phyloP scores from a whole-genome alignment of 75 land plant genomes.

The Cupressus sempervirens region DNA sequence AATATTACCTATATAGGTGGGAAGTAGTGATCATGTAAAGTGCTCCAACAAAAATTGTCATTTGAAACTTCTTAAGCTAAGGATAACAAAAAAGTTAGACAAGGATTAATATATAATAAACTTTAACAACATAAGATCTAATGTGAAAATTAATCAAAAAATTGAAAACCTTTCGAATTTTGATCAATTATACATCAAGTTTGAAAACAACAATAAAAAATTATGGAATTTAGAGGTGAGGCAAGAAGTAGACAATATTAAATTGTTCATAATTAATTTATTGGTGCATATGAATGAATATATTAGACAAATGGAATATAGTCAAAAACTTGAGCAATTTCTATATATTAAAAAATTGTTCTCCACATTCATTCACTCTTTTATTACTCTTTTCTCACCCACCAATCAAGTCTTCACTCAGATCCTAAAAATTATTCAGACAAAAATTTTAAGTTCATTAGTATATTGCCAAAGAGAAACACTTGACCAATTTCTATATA shows the following conservation, averaged over 20 bases:
- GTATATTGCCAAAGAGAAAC: no score
- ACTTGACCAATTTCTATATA: no score
- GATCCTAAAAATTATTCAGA: not conserved
- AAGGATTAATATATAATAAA: not conserved
- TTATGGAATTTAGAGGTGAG: not conserved
- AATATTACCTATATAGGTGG: slow-evolving; percentile 98
- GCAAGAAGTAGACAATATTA: not conserved
- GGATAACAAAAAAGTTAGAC: not conserved
- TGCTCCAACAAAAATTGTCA: slow-evolving; percentile 53
- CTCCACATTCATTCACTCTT: not conserved
- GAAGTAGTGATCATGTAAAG: slow-evolving; percentile 87
- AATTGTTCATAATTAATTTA: no score
- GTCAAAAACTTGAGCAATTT: no score
- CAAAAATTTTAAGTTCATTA: no score
- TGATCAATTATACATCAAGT: not conserved
- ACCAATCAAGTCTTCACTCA: not conserved
- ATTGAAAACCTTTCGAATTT: not conserved
- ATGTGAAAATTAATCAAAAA: not conserved
- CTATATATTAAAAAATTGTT: no score
- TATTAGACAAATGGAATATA: no score
- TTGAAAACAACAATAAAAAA: not conserved
- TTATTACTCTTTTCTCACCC: not conserved
- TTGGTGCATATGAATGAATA: not conserved
- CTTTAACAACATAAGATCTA: not conserved
- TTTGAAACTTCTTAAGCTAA: not conserved